These are phyloP conservation scores for Psilocybe azurescens DNA, from an alignment of 768 basidiomycete genomes.

Conservation along the genomic window DNA sequence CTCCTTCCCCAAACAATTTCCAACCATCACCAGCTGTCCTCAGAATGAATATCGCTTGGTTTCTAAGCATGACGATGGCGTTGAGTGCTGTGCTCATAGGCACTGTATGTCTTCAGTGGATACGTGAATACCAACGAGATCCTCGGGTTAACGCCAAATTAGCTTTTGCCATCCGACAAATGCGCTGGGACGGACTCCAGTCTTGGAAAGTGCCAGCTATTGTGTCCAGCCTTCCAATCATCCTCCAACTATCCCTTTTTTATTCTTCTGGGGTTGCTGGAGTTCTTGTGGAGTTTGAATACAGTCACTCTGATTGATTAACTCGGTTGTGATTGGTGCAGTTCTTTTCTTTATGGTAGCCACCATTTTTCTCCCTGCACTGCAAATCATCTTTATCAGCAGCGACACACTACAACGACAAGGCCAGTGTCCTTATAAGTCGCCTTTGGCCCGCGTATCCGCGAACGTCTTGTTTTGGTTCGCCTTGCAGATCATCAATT, in stretches of 20 bases:
- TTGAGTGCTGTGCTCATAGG: conserved; percentile 31
- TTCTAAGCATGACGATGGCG: conserved; percentile 32
- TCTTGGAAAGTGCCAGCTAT: conserved; percentile 27
- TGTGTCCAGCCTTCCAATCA: conserved; percentile 19
- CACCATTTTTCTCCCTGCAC: conserved; percentile 5
- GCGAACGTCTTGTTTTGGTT: conserved; percentile 3
- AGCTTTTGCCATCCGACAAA: conserved; percentile 22
- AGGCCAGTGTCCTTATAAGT: conserved; percentile 15
- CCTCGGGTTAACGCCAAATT: conserved; percentile 19
- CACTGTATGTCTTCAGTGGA: conserved; percentile 32
- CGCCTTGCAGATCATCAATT: background rate
- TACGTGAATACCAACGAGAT: conserved; percentile 26
- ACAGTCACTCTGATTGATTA: conserved; percentile 19
- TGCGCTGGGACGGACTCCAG: conserved; percentile 25
- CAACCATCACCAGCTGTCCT: conserved; percentile 21
- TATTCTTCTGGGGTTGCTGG: conserved; percentile 26
- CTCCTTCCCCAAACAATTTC: conserved; percentile 7
- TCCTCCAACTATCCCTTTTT: conserved; percentile 23
- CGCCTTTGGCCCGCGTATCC: conserved; percentile 5
- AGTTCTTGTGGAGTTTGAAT: conserved; percentile 25
- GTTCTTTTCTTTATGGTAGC: conserved; percentile 10
- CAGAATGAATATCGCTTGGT: conserved; percentile 35
- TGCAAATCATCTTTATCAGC: conserved; percentile 9
- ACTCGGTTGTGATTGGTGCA: conserved; percentile 16
- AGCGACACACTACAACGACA: background rate